Percentiles rank a stretch among this genome's conserved stretches.
phyloP scores from a whole-genome alignment of 2,329 filamentous ascomycete genomes.

The Ceratocystis smalleyi region DNA sequence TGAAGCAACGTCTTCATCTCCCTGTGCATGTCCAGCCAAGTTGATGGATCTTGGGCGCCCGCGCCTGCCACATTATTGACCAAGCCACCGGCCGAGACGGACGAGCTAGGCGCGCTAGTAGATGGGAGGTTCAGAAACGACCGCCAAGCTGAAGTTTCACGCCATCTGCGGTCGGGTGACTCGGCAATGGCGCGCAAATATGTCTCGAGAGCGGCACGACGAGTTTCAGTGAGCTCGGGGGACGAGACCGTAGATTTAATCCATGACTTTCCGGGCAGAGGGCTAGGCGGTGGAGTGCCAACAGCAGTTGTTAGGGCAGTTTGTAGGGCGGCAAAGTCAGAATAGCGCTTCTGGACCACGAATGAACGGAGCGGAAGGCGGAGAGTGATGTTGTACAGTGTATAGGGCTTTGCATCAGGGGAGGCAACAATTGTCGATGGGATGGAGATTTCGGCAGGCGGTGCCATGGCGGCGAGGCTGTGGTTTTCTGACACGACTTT shows the following conservation, averaged over 20 bases:
- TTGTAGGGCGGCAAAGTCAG: constrained; percentile 58
- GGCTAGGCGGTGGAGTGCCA: constrained; percentile 46
- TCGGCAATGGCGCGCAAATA: constrained; percentile 61
- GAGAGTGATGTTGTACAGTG: constrained; percentile 63
- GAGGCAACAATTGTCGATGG: constrained; percentile 45
- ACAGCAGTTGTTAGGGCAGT: constrained; percentile 42
- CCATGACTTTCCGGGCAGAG: constrained; percentile 62
- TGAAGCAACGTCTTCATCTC: constrained; percentile 59
- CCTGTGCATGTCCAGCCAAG: constrained; percentile 62
- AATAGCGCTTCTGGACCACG: constrained; percentile 67
- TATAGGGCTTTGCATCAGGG: constrained; percentile 50
- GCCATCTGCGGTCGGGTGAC: constrained; percentile 59
- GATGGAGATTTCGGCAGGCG: constrained; percentile 51
- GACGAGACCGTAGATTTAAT: constrained; percentile 57
- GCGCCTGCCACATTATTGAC: constrained; percentile 25
- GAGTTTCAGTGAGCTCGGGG: constrained; percentile 52
- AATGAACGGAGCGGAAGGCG: constrained; percentile 62
- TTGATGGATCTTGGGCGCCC: constrained; percentile 42
- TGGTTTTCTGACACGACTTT: background rate
- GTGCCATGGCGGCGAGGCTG: constrained; percentile 36
- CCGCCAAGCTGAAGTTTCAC: constrained; percentile 56
- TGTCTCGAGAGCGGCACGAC: constrained; percentile 50
- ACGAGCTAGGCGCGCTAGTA: constrained; percentile 33
- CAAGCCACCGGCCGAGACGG: constrained; percentile 32
- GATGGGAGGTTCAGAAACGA: constrained; percentile 55